Evolutionary conservation across 23 red algal genomes (phyloP).

Genomic region (Gracilariopsis chorda): DNA sequence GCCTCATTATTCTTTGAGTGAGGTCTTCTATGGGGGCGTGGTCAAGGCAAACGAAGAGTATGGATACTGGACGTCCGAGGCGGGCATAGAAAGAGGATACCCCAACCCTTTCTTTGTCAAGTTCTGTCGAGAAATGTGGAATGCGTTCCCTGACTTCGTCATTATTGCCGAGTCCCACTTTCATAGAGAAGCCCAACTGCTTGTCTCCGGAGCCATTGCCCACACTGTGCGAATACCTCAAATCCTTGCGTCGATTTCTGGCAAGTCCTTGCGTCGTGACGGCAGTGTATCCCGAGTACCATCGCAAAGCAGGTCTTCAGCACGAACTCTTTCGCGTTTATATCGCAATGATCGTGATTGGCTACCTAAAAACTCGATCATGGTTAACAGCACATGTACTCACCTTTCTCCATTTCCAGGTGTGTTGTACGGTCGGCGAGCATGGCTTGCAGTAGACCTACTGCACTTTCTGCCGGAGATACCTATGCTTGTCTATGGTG

Average conservation of each 20-base stretch:
- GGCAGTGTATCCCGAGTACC: constrained; percentile 80
- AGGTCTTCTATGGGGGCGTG: constrained; percentile 79
- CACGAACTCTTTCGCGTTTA: constrained; percentile 77
- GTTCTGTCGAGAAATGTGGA: constrained; percentile 93
- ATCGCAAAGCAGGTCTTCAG: constrained; percentile 65
- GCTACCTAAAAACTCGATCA: constrained; percentile 84
- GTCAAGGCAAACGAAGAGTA: constrained; percentile 92
- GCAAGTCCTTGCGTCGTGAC: constrained; percentile 93
- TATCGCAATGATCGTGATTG: constrained; percentile 75
- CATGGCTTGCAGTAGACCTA: constrained; percentile 96
- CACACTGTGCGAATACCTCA: constrained; percentile 88
- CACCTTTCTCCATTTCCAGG: constrained; percentile 94
- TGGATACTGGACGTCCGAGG: constrained; percentile 91
- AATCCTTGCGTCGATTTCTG: constrained; percentile 91
- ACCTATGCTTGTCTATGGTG: constrained; percentile 86
- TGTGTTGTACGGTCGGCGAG: constrained; percentile 83
- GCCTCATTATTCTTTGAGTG: constrained; percentile 89
- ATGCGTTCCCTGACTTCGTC: constrained; percentile 78
- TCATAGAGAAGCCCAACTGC: constrained; percentile 89
- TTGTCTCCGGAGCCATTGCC: constrained; percentile 64
- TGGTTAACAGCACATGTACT: constrained; percentile 88
- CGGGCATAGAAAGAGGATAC: constrained; percentile 83
- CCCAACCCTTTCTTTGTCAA: constrained; percentile 96
- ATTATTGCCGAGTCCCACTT: constrained; percentile 93
- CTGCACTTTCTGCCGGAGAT: constrained; percentile 90